Conservation (phyloP, 2,329 filamentous ascomycete genomes). For the Ilyonectria sp. region DNA sequence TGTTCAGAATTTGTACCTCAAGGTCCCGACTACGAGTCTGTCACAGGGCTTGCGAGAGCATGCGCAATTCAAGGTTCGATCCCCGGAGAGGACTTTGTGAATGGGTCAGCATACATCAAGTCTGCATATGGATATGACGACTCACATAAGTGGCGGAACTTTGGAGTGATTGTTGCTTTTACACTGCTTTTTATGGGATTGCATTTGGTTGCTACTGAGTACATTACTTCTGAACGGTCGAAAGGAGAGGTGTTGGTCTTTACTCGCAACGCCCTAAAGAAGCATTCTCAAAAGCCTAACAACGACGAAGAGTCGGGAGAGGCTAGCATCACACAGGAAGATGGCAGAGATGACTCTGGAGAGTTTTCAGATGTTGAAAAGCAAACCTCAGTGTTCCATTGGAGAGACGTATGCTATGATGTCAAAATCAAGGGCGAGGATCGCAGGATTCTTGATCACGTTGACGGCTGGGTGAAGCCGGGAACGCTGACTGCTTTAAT, state of each 20-base stretch:
- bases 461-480: constrained; percentile 81
- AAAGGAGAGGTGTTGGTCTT: constrained; percentile 32
- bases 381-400: constrained; percentile 70
- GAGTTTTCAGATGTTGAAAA: constrained; percentile 25
- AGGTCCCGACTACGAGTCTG: constrained; percentile 17
- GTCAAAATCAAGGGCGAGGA: constrained; percentile 56
- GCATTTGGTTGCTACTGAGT: constrained; percentile 23
- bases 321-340: background rate
- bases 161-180: constrained; percentile 74
- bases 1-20: constrained; percentile 25
- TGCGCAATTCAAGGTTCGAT: constrained; percentile 25
- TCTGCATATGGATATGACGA: constrained; percentile 25
- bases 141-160: constrained; percentile 68
- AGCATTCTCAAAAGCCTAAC: constrained; percentile 69
- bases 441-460: constrained; percentile 76
- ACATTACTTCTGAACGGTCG: constrained; percentile 22
- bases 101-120: constrained; percentile 20
- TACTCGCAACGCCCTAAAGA: constrained; percentile 32
- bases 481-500: constrained; percentile 80
- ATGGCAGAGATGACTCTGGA: background rate
- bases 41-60: constrained; percentile 7
- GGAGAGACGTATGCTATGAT: constrained; percentile 80
- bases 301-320: constrained; percentile 71
- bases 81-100: constrained; percentile 23
- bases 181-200: constrained; percentile 62